These are phyloP conservation scores for Chenopodium quinoa DNA, from an alignment of 148 eudicot genomes.

Conservation along the genomic window DNA sequence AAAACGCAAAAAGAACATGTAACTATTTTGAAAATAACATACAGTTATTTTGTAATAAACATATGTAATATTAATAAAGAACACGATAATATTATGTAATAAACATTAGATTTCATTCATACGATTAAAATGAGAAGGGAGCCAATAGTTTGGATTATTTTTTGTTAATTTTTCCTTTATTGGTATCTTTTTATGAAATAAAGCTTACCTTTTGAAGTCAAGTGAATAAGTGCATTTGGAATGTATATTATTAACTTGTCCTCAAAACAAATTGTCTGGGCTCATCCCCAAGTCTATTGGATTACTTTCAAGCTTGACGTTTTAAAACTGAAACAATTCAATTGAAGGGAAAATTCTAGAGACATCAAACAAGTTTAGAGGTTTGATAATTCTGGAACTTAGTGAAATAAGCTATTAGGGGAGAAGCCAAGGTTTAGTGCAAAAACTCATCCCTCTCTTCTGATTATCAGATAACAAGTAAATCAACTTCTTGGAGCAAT, in stretches of 20 bases:
- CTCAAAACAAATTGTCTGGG: constrained; percentile 36
- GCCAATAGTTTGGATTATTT: too few relatives aligned
- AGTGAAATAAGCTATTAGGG: constrained; percentile 40
- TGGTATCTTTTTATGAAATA: too few relatives aligned
- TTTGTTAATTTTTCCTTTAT: too few relatives aligned
- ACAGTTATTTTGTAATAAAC: too few relatives aligned
- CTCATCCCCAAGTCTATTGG: constrained; percentile 29
- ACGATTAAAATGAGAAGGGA: too few relatives aligned
- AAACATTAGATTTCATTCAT: too few relatives aligned
- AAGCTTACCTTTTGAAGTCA: too few relatives aligned
- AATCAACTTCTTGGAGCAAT: constrained; percentile 35
- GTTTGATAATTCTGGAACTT: constrained; percentile 35
- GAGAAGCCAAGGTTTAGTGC: neutral
- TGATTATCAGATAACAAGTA: constrained; percentile 22
- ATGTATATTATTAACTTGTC: constrained; percentile 31
- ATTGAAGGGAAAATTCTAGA: constrained; percentile 33
- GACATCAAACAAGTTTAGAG: neutral
- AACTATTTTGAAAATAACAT: too few relatives aligned
- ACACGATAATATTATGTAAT: too few relatives aligned
- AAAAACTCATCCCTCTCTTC: neutral
- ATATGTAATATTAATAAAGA: too few relatives aligned
- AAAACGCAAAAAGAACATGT: too few relatives aligned
- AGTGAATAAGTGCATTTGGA: neutral
- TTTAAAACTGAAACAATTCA: constrained; percentile 26
- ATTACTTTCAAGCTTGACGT: neutral